Evolutionary conservation across 805 yeast species (phyloP), one percentile per base, ranked within the genome.

Genomic region (Brettanomyces nanus): DNA sequence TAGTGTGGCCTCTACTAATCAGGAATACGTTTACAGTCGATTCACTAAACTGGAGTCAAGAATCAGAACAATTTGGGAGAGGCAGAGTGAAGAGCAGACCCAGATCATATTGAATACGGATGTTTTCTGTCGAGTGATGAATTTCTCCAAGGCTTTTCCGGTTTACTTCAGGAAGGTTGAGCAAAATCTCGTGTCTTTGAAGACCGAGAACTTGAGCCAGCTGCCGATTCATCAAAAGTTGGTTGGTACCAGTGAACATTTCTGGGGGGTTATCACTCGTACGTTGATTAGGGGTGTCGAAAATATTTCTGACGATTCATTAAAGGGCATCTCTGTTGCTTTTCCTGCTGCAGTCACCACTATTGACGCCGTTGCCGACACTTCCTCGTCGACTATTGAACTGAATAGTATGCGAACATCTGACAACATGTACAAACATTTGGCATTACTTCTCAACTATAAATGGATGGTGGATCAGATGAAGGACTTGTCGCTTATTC

Each of bases 11-110:
- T 59, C 72, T 6, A 64, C 80, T 1, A 73, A 75, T 52, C 87
- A 80, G 51, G 95, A 84, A 45, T 85, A 70, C 47, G 59, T 71
- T 17, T 62, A 72, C 41, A 65, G 69, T 28, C 63, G 69, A 37
- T 62, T 80, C 43, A 65, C 63, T 23, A 74, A 73, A 42, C 45
- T 77, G 4, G 59, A 64, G n/a, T 75, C 75, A 21, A 73, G 71
- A 52, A 62, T 77, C 31, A 60, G 59, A 29, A 58, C 57, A 26
- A 62, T 65, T 14, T 85, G 95, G 95, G 59, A 60, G 15, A 73
- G 71, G 43, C 75, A 73, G 44, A 57, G 80, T 19, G 72, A 70
- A 14, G 60, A 59, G n/a, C 85, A 83, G 53, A 58, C 72, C 5
- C 59, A 65, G 22, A 45, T 51, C 13, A 63, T 77, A 14, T 68